These are phyloP conservation scores for Asterionellopsis glacialis DNA, from an alignment of 108 stramenopile genomes.

Conservation along the genomic window DNA sequence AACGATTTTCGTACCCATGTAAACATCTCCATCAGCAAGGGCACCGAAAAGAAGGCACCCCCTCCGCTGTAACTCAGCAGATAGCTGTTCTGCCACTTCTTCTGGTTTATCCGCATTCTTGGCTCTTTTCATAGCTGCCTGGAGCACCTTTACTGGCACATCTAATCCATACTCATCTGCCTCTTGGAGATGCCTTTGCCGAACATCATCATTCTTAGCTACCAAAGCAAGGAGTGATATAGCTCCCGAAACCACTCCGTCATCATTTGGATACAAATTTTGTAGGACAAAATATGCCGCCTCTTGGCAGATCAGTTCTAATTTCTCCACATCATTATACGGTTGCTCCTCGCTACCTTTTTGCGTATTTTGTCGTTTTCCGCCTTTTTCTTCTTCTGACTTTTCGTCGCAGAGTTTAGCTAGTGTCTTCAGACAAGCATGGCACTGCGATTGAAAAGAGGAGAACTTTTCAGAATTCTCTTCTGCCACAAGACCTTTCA, in stretches of 20 bases:
- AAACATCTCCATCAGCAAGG: slow-evolving; percentile 33
- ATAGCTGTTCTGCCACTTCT: slow-evolving; percentile 20
- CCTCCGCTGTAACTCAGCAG: slow-evolving; percentile 54
- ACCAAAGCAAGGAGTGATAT: slow-evolving; percentile 85
- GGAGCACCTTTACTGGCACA: slow-evolving; percentile 28
- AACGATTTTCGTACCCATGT: slow-evolving; percentile 22
- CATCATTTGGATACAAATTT: slow-evolving; percentile 18
- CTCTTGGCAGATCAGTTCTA: slow-evolving; percentile 31
- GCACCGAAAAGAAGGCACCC: slow-evolving; percentile 49
- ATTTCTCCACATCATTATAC: slow-evolving; percentile 7
- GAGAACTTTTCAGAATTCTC: slow-evolving; percentile 1
- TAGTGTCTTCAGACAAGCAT: slow-evolving; percentile 19
- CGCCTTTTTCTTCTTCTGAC: background rate
- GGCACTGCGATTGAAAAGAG: slow-evolving; percentile 7
- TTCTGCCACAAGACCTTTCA: background rate
- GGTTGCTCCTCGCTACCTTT: too few relatives aligned
- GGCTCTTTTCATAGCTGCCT: slow-evolving; percentile 25
- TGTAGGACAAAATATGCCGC: slow-evolving; percentile 22
- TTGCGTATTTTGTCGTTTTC: too few relatives aligned
- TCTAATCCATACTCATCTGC: slow-evolving; percentile 36
- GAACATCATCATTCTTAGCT: slow-evolving; percentile 36
- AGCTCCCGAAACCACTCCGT: slow-evolving; percentile 87
- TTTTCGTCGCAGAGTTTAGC: slow-evolving; percentile 14
- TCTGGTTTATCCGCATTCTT: slow-evolving; percentile 23
- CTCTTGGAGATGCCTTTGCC: slow-evolving; percentile 27